Conservation (phyloP, 768 basidiomycete species). For the Leccinum broughii region DNA sequence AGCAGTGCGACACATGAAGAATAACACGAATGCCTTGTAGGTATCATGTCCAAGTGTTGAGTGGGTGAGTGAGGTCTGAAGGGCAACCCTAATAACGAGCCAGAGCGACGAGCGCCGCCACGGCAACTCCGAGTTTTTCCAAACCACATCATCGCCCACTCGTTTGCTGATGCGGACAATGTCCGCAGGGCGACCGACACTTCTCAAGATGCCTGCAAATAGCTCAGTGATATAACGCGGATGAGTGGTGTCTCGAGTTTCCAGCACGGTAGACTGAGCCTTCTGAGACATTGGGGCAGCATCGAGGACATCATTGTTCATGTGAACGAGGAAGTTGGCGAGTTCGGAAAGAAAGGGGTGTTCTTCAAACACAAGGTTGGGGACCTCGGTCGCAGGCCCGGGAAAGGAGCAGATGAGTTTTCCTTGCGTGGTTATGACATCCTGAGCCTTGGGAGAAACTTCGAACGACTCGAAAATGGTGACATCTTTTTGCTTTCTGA, state of each 20-base stretch:
- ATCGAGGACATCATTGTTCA: conserved; percentile 33
- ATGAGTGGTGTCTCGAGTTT: conserved; percentile 4
- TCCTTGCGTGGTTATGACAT: conserved; percentile 38
- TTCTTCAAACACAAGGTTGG: conserved; percentile 29
- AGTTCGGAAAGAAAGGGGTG: conserved; percentile 36
- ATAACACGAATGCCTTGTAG: conserved; percentile 53
- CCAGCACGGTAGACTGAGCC: conserved; percentile 6
- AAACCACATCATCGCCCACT: conserved; percentile 7
- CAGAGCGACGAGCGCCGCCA: conserved; percentile 40
- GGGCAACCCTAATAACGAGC: conserved; percentile 33
- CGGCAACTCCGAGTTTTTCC: conserved; percentile 1
- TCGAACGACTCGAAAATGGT: conserved; percentile 47
- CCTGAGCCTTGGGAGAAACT: conserved; percentile 35
- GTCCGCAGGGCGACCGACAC: not conserved
- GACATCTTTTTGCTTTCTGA: conserved; percentile 28
- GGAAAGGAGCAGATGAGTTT: conserved; percentile 48
- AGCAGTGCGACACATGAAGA: conserved; percentile 35
- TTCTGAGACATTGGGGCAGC: conserved; percentile 14
- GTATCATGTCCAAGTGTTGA: conserved; percentile 10
- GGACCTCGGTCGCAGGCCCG: conserved; percentile 41
- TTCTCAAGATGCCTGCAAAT: not conserved
- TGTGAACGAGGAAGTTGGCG: conserved; percentile 37
- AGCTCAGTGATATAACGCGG: not conserved
- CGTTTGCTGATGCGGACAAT: not conserved
- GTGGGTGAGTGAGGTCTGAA: conserved; percentile 34